Conservation (phyloP, 78 protist genomes). For the Neovahlkampfia damariscottae region DNA sequence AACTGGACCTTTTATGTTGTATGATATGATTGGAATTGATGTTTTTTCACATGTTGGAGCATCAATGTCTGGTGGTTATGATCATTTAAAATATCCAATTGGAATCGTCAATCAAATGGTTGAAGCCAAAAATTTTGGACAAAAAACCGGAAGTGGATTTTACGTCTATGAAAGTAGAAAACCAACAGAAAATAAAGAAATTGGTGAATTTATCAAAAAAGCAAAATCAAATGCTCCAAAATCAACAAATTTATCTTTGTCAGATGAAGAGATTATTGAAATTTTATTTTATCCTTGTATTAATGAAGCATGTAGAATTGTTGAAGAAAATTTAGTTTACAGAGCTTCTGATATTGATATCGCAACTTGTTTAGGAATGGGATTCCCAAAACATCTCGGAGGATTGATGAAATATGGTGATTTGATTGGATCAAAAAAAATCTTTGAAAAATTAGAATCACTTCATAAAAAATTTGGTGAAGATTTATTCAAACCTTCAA, state of each 20-base stretch:
- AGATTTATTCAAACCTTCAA: slow-evolving; percentile 41
- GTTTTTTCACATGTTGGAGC: background rate
- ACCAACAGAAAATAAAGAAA: background rate
- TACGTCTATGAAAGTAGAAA: slow-evolving; percentile 29
- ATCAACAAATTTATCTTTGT: background rate
- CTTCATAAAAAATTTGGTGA: slow-evolving; percentile 12
- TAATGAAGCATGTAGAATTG: slow-evolving; percentile 29
- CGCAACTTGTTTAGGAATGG: slow-evolving; percentile 25
- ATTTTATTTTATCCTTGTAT: slow-evolving; percentile 21
- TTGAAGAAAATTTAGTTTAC: slow-evolving; percentile 22
- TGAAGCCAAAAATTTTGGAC: slow-evolving; percentile 19
- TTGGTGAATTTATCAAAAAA: background rate
- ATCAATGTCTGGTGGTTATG: background rate
- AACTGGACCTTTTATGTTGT: slow-evolving; percentile 42
- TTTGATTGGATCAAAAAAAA: slow-evolving; percentile 24
- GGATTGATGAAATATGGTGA: slow-evolving; percentile 54
- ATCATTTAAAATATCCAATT: background rate
- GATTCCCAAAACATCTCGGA: slow-evolving; percentile 31
- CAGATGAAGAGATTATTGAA: slow-evolving; percentile 31
- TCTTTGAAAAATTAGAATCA: slow-evolving; percentile 17
- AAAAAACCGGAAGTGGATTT: slow-evolving; percentile 31
- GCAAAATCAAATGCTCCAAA: background rate
- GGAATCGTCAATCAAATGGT: background rate
- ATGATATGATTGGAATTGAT: slow-evolving; percentile 45
- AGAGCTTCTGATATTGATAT: slow-evolving; percentile 39